Conservation (phyloP, 768 basidiomycete species). For the Pulveroboletus sp. region DNA sequence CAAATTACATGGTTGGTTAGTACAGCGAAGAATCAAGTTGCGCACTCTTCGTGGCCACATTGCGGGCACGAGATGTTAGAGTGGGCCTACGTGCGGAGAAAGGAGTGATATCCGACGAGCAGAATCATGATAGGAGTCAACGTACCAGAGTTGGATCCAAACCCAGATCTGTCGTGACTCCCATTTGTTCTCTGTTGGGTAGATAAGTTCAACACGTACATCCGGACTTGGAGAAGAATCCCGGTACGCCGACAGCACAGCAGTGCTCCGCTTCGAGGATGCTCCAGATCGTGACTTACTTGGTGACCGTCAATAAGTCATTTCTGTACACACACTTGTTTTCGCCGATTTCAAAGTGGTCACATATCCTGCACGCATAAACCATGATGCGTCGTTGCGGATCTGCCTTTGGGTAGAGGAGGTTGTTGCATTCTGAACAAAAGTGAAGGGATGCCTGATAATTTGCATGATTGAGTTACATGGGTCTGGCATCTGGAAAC, state of each 20-base stretch:
- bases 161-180: constrained; percentile 85
- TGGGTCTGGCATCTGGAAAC: background rate
- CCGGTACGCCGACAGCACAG: constrained; percentile 9
- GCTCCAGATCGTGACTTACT: constrained; percentile 47
- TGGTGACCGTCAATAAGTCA: constrained; percentile 89
- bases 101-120: background rate
- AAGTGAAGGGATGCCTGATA: constrained; percentile 80
- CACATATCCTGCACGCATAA: constrained; percentile 89
- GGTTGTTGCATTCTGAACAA: constrained; percentile 93
- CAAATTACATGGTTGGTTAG: constrained; percentile 1
- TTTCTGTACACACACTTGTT: constrained; percentile 93
- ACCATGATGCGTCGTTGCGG: constrained; percentile 80
- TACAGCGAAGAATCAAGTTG: constrained; percentile 9
- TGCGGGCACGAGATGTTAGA: constrained; percentile 80
- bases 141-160: constrained; percentile 85
- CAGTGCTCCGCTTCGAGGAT: background rate
- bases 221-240: background rate
- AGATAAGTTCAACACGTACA: constrained; percentile 4
- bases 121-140: constrained; percentile 1
- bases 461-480: background rate
- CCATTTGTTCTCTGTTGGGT: constrained; percentile 78
- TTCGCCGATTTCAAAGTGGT: constrained; percentile 79
- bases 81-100: constrained; percentile 56
- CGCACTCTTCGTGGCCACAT: constrained; percentile 83
- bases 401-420: constrained; percentile 92